Conservation (phyloP, 768 basidiomycete genomes). For the Lactarius pseudohatsudake region DNA sequence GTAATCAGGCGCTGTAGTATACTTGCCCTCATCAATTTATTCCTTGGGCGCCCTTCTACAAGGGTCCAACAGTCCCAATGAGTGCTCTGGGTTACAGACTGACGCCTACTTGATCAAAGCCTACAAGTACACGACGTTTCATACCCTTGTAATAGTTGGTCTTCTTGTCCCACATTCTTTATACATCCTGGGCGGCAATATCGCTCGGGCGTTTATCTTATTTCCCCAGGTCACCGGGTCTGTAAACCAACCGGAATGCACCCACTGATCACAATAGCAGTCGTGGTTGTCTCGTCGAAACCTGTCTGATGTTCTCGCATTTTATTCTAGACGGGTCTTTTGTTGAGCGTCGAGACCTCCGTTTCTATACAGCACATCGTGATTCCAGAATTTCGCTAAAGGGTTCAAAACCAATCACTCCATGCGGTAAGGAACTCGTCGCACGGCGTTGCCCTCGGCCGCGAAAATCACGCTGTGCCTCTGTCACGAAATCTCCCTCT, state of each 20-base stretch:
- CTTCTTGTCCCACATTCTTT: background rate
- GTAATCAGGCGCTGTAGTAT: constrained; percentile 13
- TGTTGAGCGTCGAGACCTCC: background rate
- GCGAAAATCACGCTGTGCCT: background rate
- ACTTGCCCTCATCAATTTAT: constrained; percentile 11
- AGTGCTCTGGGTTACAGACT: background rate
- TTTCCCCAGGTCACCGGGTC: constrained; percentile 12
- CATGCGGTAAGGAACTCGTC: background rate
- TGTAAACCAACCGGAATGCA: background rate
- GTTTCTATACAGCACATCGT: background rate
- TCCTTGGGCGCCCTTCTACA: background rate
- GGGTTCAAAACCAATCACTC: background rate
- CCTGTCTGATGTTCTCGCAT: background rate
- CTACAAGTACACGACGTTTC: background rate
- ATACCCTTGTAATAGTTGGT: background rate
- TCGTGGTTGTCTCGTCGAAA: background rate
- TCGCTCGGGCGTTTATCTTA: constrained; percentile 5
- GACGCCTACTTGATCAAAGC: constrained; percentile 2
- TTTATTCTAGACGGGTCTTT: constrained; percentile 1
- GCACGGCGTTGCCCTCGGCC: background rate
- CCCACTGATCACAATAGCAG: constrained; percentile 14
- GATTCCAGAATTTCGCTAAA: background rate
- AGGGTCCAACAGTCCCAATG: background rate
- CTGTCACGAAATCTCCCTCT: background rate
- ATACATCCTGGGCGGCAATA: constrained; percentile 11